Base-by-base conservation (phyloP, 2,329 filamentous ascomycete genomes). In the Fusarium guadeloupense region DNA sequence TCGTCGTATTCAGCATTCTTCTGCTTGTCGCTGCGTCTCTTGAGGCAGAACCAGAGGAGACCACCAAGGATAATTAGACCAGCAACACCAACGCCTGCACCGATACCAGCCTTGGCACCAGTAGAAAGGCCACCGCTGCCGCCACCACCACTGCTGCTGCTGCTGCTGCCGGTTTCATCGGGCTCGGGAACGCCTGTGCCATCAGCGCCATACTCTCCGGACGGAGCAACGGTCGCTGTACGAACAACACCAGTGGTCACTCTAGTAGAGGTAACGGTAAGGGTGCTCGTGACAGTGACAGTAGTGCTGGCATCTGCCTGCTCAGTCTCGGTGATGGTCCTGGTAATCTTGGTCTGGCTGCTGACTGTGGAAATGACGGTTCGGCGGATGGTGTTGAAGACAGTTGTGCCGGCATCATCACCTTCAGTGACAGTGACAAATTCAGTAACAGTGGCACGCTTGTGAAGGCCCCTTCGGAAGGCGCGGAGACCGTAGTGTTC, bases 41-140 rank as follows among this genome's bases (percentile, higher is more conserved):
- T 67, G 45, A 74, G 46, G 57, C 70, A 71, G 62, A 73, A 70
- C 65, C 71, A 74, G 35, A 71, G 28, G 38, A 72, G 49, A 17
- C 54, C 67, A 37, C 52, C 71, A 38, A 77, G 50, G 49, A 76
- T n/a, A 30, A 69, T 57, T 9, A 79, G 69, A 17, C 67, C 78
- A 45, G 61, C 78, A 19, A 77, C 67, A 57, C 72, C 77, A 16
- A 70, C 74, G 44, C 75, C 78, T 19, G 73, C 74, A 47, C 78
- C 78, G 31, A 80, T 80, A 48, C 78, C 78, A 37, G 75, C 76
- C 74, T 80, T 78, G 57, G 77, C 78, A 23, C 77, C 78, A 7
- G 72, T 77, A 2, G 75, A 76, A 9, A 80, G 71, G 5, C 77
- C 75, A 9, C 66, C 60, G 31, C 46, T 47, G 26, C 53, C 38